These are phyloP conservation scores for Chlorella sp. DNA, from an alignment of 139 green algal genomes.

Conservation along the genomic window DNA sequence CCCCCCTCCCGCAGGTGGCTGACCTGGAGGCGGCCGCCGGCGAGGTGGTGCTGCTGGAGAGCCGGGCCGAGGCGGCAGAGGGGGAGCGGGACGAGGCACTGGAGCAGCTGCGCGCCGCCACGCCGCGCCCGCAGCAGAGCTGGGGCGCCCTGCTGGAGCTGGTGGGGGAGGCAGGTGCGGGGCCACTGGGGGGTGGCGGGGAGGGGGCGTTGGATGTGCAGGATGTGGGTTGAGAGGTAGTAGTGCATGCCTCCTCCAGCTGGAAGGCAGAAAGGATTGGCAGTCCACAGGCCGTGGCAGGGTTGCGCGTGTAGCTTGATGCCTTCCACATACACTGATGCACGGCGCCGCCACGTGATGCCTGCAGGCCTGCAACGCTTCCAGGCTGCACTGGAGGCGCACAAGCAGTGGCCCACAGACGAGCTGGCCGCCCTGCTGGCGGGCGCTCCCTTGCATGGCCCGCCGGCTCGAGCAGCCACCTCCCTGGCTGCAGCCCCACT, in stretches of 20 bases:
- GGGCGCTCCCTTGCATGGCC: not conserved
- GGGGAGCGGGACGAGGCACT: constrained; percentile 22
- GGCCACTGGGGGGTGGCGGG: too few relatives aligned
- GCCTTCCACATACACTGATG: too few relatives aligned
- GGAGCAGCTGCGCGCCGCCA: constrained; percentile 9
- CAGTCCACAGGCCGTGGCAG: too few relatives aligned
- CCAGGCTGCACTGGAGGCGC: constrained; percentile 13
- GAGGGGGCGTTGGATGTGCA: too few relatives aligned
- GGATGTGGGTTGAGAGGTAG: too few relatives aligned
- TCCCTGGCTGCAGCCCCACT: not conserved
- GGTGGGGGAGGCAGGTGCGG: constrained; percentile 15
- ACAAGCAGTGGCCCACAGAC: constrained; percentile 13
- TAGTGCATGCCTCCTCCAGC: too few relatives aligned
- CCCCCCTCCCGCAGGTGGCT: not conserved
- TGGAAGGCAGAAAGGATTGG: too few relatives aligned
- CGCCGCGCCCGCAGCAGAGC: not conserved
- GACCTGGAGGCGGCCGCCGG: not conserved
- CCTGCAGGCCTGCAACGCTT: constrained; percentile 9
- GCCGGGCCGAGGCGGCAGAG: constrained; percentile 26
- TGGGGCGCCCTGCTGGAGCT: not conserved
- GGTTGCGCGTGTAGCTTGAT: too few relatives aligned
- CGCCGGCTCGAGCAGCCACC: not conserved
- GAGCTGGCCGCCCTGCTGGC: constrained; percentile 15
- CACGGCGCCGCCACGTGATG: too few relatives aligned
- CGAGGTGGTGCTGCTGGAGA: constrained; percentile 25